Base-by-base conservation (phyloP, 2,329 filamentous ascomycete species). In the Lojkania enalia region DNA sequence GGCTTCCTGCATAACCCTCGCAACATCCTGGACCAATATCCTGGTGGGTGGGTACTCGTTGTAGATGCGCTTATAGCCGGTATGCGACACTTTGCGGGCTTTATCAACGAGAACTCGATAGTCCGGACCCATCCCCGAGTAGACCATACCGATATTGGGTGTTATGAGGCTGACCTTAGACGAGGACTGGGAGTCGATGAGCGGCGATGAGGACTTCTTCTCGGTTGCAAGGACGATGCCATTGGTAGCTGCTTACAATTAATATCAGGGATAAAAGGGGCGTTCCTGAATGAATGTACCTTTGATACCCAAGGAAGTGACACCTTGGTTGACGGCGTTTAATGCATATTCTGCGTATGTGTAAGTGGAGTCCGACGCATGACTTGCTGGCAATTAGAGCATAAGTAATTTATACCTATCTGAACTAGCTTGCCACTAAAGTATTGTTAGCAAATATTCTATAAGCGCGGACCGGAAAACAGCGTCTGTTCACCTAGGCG, bases 31-130 rank as follows among this genome's bases (percentile, higher is more conserved):
- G 45, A 99, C 94, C 76, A 99, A 83, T 86, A 99, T 99, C 72
- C 94, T 86, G 45, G 94, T 99, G 4, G 94, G 94, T n/a, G 94
- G 94, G 77, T 99, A 99, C 77, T 99, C 94, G 77, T 99, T 99
- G 81, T 99, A 99, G 78, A 99, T 91, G 73, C 94, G 90, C 84
- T 99, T 99, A 85, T 99, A 99, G 72, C 86, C 87, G 36, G 94
- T 95, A 77, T 99, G 94, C 44, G 91, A 96, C 58, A 96, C 94
- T 76, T 97, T 99, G 69, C 94, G 90, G 61, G 94, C 94, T 74
- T 91, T 92, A 79, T 99, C 94, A 61, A 97, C 94, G 42, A 99
- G 82, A 46, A 99, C 90, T 72, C 94, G 86, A 78, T 97, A 99
- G 74, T 99, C 94, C 48, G 94, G 94, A 20, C 94, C 92, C 94